These are phyloP conservation scores for Stygiomarasmius scandens DNA, from an alignment of 1,284 basidiomycete species.

Conservation along the genomic window DNA sequence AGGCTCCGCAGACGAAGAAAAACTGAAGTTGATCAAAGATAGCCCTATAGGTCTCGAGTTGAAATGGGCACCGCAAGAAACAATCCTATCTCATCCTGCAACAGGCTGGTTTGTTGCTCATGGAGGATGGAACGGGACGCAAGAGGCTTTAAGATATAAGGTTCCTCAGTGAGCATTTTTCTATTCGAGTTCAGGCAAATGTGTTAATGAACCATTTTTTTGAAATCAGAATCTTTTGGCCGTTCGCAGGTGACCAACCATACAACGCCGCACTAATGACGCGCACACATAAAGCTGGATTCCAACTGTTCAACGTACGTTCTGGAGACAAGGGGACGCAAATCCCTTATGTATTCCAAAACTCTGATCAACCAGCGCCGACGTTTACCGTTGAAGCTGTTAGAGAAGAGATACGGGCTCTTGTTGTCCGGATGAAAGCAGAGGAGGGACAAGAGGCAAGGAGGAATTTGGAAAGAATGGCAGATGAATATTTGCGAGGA, in stretches of 20 bases:
- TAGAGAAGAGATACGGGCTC: background rate
- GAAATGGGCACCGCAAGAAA: constrained; percentile 4
- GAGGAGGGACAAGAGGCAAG: constrained; percentile 4
- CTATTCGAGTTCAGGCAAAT: background rate
- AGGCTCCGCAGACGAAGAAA: background rate
- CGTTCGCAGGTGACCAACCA: constrained; percentile 10
- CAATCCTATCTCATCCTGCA: constrained; percentile 2
- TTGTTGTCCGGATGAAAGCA: constrained; percentile 3
- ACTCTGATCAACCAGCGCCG: background rate
- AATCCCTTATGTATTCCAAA: constrained; percentile 2
- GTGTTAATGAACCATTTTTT: background rate
- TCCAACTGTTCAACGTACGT: constrained; percentile 11
- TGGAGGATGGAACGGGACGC: constrained; percentile 9
- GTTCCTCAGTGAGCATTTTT: constrained; percentile 5
- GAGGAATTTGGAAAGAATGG: no score
- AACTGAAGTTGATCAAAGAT: background rate
- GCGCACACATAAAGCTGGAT: constrained; percentile 3
- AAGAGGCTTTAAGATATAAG: constrained; percentile 3
- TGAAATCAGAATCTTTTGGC: constrained; percentile 9
- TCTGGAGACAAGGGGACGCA: constrained; percentile 1
- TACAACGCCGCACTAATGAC: constrained; percentile 2
- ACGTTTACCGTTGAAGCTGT: constrained; percentile 6
- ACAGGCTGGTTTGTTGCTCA: constrained; percentile 11
- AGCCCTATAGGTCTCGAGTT: constrained; percentile 6
- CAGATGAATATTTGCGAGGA: background rate